Evolutionary conservation across 2,329 filamentous ascomycete genomes (phyloP), one percentile per base, ranked within the genome.

Genomic region (Colletotrichum costaricense): DNA sequence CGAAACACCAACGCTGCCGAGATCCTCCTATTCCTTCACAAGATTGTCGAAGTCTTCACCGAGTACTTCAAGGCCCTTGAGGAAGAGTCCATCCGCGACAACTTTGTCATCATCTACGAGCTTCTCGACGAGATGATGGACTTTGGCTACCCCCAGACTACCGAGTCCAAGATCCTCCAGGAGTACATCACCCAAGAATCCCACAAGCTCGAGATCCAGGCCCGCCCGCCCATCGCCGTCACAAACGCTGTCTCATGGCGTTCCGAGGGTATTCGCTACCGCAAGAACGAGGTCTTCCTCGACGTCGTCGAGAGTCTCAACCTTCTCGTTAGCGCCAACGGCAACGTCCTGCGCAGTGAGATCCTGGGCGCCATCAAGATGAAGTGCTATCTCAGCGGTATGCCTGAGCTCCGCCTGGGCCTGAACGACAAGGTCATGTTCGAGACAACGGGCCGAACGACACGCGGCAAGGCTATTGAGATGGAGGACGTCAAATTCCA

Each of bases 401-500:
- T 99, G 97, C 97, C 97, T 12, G 97, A 99, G 85, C 85, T 99
- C 79, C 93, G 97, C 33, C 85, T 99, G 63, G 97, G 97, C 5
- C 86, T 99, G 81, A 99, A 99, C 86, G 97, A 99, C 87, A 99
- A 99, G 86, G 97, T 95, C 83, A 99, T 99, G 97, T 99, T 99
- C 80, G 97, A 99, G 86, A 97, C 95, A 4, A 99, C 97, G 0
- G 97, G 97, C 33, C 90, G 97, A 74, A 95, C 96, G 19, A 98
- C 96, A 54, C 88, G 97, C 79, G 97, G 97, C 74, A 99, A 99
- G 85, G 94, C 97, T 11, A 97, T 99, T 76, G 97, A 99, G 86
- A 99, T 99, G 97, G 97, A 99, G 81, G 97, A 99, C 78, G 97
- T 99, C 84, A 99, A 99, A 80, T 99, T 99, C 84, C 97, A 99